Base-by-base conservation (phyloP, 1,284 basidiomycete genomes). In the Sphagnurus paluster region DNA sequence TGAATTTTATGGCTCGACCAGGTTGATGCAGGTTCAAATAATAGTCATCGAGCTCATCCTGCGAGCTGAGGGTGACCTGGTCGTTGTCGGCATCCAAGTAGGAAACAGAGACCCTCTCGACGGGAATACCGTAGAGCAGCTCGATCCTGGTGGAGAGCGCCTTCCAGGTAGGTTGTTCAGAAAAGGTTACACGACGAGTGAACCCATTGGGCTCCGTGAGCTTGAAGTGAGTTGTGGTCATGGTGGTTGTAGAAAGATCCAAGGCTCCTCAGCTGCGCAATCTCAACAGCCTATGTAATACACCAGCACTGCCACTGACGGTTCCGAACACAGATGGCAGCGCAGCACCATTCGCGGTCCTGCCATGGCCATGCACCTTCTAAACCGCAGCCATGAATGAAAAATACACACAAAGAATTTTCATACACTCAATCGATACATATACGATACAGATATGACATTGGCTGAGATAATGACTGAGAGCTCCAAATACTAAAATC, bases 61-160 rank as follows among this genome's bases (percentile, higher is more conserved):
- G 72, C 3, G 85, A 79, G 63, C 77, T 85, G 49, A 88, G 70
- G 9, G 86, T 89, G 48, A 90, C 77, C 52, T 84, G 77, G 58
- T 90, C 87, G 26, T 77, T 75, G 56, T 89, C 86, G 26, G 60
- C 60, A 63, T 90, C 87, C 39, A 82, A 49, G 61, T 90, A 90
- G 24, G 82, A 80, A 28, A 86, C 81, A 2, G 74, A 84, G 43
- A 88, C 67, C 39, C 72, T 73, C 47, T 75, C 71, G 42, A 65
- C 48, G 8, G 82, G 75, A 34, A 90, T 81, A 42, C 62, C 59
- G 64, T 77, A 89, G 19, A 88, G 65, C 20, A 60, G 47, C 29
- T 75, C 68, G 47, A 87, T 77, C 56, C 72, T 80, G 26, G 67
- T 51, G 7, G 83, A 76, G 26, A 90, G 76, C 13, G 66, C 56